phyloP scores from a whole-genome alignment of 2,329 filamentous ascomycete species.

The Talaromyces pinophilus region DNA sequence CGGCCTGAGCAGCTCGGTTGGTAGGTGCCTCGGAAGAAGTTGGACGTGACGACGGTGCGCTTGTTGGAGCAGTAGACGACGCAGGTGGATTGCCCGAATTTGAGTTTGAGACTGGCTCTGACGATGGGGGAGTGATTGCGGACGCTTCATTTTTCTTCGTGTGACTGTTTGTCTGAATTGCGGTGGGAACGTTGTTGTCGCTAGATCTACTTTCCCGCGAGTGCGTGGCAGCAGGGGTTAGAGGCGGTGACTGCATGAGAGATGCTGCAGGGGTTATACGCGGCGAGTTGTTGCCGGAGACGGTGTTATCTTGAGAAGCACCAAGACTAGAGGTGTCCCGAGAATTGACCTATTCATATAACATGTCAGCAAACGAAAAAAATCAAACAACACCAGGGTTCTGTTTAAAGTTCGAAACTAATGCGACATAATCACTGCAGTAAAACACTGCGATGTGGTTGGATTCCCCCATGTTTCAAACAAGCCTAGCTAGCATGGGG shows the following conservation, averaged over 20 bases:
- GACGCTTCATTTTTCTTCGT: conserved; percentile 33
- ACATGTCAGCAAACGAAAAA: conserved; percentile 1
- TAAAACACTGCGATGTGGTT: background rate
- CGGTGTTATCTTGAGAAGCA: conserved; percentile 58
- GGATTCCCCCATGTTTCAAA: background rate
- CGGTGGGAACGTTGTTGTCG: conserved; percentile 35
- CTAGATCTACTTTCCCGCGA: conserved; percentile 54
- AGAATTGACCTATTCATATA: conserved; percentile 42
- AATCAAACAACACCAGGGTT: background rate
- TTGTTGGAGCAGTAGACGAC: conserved; percentile 31
- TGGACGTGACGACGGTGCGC: conserved; percentile 43
- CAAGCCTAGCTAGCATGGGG: background rate
- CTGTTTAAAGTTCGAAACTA: background rate
- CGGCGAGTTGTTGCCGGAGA: conserved; percentile 66
- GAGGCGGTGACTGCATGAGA: conserved; percentile 80
- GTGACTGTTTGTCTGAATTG: conserved; percentile 34
- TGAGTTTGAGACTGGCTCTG: conserved; percentile 51
- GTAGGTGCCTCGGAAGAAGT: conserved; percentile 43
- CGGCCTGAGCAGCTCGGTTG: conserved; percentile 48
- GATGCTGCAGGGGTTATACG: conserved; percentile 66
- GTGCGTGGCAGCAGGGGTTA: conserved; percentile 79
- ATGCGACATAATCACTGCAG: background rate
- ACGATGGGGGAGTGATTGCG: conserved; percentile 57
- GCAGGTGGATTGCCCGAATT: conserved; percentile 35
- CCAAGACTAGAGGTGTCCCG: conserved; percentile 61